phyloP scores from a whole-genome alignment of 2,329 filamentous ascomycete species.

The Fusarium palustre region DNA sequence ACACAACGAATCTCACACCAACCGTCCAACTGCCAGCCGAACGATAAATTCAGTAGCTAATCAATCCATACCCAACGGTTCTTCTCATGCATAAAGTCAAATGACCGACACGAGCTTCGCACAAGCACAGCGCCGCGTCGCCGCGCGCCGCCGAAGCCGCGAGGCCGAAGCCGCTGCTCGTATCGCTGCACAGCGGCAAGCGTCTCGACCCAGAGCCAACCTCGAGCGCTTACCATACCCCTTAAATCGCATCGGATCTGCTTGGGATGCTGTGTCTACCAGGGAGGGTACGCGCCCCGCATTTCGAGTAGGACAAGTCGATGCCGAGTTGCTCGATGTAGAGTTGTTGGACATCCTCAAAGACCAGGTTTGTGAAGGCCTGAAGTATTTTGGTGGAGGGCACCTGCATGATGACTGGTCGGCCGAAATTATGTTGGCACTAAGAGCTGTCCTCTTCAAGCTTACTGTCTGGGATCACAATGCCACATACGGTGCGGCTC shows the following conservation, averaged over 20 bases:
- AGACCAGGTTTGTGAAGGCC: slow-evolving; percentile 84
- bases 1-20: slow-evolving; percentile 16
- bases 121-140: slow-evolving; percentile 87
- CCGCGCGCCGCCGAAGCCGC: slow-evolving; percentile 81
- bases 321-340: slow-evolving; percentile 94
- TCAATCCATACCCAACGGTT: neutral
- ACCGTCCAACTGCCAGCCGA: slow-evolving; percentile 6
- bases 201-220: slow-evolving; percentile 65
- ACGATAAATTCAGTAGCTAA: neutral
- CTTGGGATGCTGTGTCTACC: slow-evolving; percentile 79
- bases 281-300: slow-evolving; percentile 84
- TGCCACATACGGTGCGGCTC: slow-evolving; percentile 90
- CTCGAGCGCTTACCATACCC: slow-evolving; percentile 71
- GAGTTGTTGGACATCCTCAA: slow-evolving; percentile 89
- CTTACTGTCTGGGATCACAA: slow-evolving; percentile 97
- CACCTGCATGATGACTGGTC: slow-evolving; percentile 87
- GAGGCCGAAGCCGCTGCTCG: slow-evolving; percentile 73
- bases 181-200: slow-evolving; percentile 61
- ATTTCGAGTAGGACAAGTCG: slow-evolving; percentile 94
- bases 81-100: slow-evolving; percentile 48
- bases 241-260: slow-evolving; percentile 67
- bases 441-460: slow-evolving; percentile 89
- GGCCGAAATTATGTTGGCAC: slow-evolving; percentile 81
- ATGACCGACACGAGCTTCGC: slow-evolving; percentile 78
- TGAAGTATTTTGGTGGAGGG: slow-evolving; percentile 84